Percentiles rank a stretch among this genome's conserved stretches.
Evolutionary conservation across 768 basidiomycete genomes (phyloP).

Genomic region (Boletellus ananas): DNA sequence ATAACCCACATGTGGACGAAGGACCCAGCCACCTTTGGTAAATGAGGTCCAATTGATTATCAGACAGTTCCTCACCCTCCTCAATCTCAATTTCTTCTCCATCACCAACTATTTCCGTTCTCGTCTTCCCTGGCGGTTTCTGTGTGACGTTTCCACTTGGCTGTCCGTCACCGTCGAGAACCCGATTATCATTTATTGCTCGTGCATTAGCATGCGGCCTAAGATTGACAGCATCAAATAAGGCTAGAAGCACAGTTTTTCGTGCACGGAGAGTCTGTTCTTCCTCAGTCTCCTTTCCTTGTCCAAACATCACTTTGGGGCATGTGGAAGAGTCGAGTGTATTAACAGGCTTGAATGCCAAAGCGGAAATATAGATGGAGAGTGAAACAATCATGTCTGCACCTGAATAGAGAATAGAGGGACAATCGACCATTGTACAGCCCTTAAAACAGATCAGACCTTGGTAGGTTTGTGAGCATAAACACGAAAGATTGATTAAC

Average conservation of each 20-base stretch:
- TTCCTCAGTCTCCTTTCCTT: conserved; percentile 74
- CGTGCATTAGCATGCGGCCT: conserved; percentile 54
- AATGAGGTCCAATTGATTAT: conserved; percentile 77
- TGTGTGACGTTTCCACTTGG: conserved; percentile 39
- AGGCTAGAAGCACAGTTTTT: conserved; percentile 64
- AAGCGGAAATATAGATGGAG: conserved; percentile 60
- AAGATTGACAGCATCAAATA: conserved; percentile 73
- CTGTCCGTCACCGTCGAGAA: conserved; percentile 31
- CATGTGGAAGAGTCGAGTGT: conserved; percentile 29
- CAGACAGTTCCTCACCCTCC: conserved; percentile 75
- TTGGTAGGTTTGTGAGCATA: conserved; percentile 23
- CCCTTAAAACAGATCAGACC: conserved; percentile 65
- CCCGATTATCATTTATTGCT: conserved; percentile 26
- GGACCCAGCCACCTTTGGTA: conserved; percentile 64
- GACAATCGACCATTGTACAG: conserved; percentile 76
- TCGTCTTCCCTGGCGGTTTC: conserved; percentile 40
- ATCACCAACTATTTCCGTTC: conserved; percentile 71
- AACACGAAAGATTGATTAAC: neutral
- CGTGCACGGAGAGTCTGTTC: conserved; percentile 79
- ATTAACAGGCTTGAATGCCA: conserved; percentile 58
- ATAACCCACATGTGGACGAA: neutral
- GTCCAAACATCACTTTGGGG: conserved; percentile 51
- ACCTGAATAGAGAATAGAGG: conserved; percentile 65
- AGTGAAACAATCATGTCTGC: conserved; percentile 75
- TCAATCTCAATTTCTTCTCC: conserved; percentile 83